A percentile compares a stretch with the other conserved stretches of the same genome.
Conservation (phyloP, 2,329 filamentous ascomycete genomes). For the Cordyceps tenuipes region DNA sequence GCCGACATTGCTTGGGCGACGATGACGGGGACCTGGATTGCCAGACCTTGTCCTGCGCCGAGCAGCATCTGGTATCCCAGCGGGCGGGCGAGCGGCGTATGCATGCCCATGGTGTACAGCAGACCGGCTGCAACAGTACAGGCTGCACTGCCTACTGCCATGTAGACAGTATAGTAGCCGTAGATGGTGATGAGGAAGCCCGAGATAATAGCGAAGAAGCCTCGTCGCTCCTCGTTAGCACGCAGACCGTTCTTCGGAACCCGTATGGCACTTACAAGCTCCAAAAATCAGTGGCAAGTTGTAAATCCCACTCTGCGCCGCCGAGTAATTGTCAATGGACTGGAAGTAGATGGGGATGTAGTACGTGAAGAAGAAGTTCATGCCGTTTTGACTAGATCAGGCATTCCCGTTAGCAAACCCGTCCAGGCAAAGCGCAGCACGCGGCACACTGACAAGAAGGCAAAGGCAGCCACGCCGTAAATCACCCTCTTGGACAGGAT, state of each 20-base stretch:
- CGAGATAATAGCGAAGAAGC: not conserved
- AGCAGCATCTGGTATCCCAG: not conserved
- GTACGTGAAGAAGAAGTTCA: slow-evolving; percentile 17
- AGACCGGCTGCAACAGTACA: not conserved
- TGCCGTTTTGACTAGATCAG: not conserved
- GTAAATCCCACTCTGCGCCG: slow-evolving; percentile 26
- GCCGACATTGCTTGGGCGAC: slow-evolving; percentile 1
- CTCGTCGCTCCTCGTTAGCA: not conserved
- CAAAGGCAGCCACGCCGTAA: not conserved
- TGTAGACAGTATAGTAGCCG: not conserved
- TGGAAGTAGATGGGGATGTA: slow-evolving; percentile 29
- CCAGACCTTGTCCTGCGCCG: not conserved
- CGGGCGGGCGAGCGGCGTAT: not conserved
- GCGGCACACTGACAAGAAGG: not conserved
- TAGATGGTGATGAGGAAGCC: not conserved
- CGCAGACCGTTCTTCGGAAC: no score
- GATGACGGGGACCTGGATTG: slow-evolving; percentile 6
- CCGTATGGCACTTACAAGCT: not conserved
- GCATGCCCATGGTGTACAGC: slow-evolving; percentile 3
- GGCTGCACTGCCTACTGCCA: not conserved
- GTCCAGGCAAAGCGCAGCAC: no score
- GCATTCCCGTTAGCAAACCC: not conserved
- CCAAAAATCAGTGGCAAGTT: slow-evolving; percentile 27
- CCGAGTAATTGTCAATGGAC: slow-evolving; percentile 25
- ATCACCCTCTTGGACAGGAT: not conserved